Evolutionary conservation across 805 yeast genomes (phyloP), one percentile per base, ranked within the genome.

Genomic region (Kodamaea laetipori): DNA sequence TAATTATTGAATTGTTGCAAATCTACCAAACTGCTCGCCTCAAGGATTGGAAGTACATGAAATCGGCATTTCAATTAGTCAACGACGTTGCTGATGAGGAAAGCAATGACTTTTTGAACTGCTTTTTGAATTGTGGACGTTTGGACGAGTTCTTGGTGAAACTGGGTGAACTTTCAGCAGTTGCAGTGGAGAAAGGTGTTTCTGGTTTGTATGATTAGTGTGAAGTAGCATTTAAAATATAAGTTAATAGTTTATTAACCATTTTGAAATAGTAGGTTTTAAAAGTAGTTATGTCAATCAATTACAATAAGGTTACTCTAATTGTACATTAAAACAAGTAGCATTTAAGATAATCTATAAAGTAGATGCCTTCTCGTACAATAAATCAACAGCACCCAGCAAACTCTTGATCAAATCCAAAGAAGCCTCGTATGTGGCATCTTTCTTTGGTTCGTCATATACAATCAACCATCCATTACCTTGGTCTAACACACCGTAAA

Each of bases 381-480:
- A 74, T 54, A 88, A 76, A 56, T 94, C 98, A 17, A 94, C 97
- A 23, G 84, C 97, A 43, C 71, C 78, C 19, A 94, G 84, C 81
- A 94, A 82, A 60, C 87, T 86, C 61, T 86, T 86, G 39, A 95
- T 81, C 53, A 95, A 80, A 45, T 87, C 94, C 53, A 92, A 77
- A 34, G 95, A 85, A 43, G 92, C 82, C 50, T 85, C 94, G 60
- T 92, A 94, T 39, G 95, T 83, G 30, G 86, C 86, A 64, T 94
- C 98, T 49, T 82, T 81, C 58, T 80, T 81, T 32, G 96, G 96
- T 61, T 90, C 86, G 46, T 89, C 95, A 59, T 87, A 94, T 46
- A 94, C 80, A 52, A 89, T 83, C 56, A 94, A 76, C 96, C 97
- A 94, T 6, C 99, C 99, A 62, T 90, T 90, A 37, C 98, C 98